Evolutionary conservation across 2,329 filamentous ascomycete genomes (phyloP).

Genomic region (Shiraia bambusicola): DNA sequence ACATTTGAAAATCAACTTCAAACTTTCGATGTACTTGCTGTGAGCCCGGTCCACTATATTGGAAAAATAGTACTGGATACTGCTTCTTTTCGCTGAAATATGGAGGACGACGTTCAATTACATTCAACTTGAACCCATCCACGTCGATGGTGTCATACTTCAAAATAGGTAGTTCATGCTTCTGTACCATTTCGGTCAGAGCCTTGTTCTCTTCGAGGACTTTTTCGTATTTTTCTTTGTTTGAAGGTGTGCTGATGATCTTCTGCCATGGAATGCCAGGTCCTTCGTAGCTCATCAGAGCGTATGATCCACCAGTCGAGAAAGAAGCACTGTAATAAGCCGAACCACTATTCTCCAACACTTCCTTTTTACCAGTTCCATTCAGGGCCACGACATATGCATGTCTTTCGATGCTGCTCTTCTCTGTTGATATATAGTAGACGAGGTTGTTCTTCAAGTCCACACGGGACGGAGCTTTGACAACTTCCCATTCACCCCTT

Average conservation of each 20-base stretch:
- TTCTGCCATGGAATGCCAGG: slow-evolving; percentile 89
- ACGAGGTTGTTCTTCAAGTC: slow-evolving; percentile 84
- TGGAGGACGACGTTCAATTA: slow-evolving; percentile 83
- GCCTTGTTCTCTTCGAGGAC: slow-evolving; percentile 75
- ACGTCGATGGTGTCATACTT: slow-evolving; percentile 84
- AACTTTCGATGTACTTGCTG: slow-evolving; percentile 83
- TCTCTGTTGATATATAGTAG: slow-evolving; percentile 86
- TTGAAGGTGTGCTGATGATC: slow-evolving; percentile 79
- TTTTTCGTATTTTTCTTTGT: slow-evolving; percentile 63
- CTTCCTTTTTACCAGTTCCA: slow-evolving; percentile 68
- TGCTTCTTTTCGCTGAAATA: slow-evolving; percentile 81
- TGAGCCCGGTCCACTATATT: slow-evolving; percentile 93
- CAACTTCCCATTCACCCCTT: slow-evolving; percentile 88
- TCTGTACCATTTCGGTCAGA: slow-evolving; percentile 68
- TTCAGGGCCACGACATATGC: slow-evolving; percentile 87
- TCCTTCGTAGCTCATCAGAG: slow-evolving; percentile 79
- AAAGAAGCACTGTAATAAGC: slow-evolving; percentile 84
- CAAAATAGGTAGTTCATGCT: slow-evolving; percentile 79
- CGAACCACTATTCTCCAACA: slow-evolving; percentile 72
- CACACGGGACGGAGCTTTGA: slow-evolving; percentile 77
- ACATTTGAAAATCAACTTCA: slow-evolving; percentile 84
- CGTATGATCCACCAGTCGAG: slow-evolving; percentile 78
- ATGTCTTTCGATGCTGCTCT: slow-evolving; percentile 86
- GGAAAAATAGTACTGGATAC: slow-evolving; percentile 92
- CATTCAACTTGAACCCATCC: slow-evolving; percentile 70